These are phyloP conservation scores for Auxenochlorella pyrenoidosa DNA, from an alignment of 139 green algal species.

Conservation along the genomic window DNA sequence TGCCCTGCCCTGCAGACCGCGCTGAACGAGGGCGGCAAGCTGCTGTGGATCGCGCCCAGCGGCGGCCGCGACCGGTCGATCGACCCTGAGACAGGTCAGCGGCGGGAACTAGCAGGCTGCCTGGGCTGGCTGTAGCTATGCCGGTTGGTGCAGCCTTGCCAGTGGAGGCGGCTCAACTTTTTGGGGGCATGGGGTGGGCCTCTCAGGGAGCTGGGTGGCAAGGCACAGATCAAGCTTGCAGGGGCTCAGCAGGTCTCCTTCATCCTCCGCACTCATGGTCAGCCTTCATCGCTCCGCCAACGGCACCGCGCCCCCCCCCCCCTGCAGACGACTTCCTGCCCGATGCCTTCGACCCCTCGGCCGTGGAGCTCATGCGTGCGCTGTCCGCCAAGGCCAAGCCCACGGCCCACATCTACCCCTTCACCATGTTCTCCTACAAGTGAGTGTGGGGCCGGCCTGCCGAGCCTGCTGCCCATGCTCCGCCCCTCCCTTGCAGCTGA, in stretches of 20 bases:
- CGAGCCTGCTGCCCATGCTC: no score
- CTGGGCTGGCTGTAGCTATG: no score
- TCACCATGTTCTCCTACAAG: slow-evolving; percentile 89
- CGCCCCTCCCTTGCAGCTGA: no score
- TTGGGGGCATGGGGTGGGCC: no score
- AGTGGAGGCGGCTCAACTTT: no score
- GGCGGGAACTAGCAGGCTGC: background rate
- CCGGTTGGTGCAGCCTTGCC: no score
- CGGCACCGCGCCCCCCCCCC: no score
- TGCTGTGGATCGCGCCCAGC: slow-evolving; percentile 95
- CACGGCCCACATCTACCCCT: slow-evolving; percentile 88
- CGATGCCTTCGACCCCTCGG: slow-evolving; percentile 83
- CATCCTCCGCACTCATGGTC: no score
- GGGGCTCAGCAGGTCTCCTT: no score
- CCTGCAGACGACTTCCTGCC: slow-evolving; percentile 69
- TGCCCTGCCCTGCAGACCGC: slow-evolving; percentile 23
- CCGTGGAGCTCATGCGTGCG: slow-evolving; percentile 94
- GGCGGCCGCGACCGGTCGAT: slow-evolving; percentile 90
- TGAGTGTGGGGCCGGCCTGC: background rate
- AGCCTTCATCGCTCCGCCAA: no score
- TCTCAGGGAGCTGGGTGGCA: no score
- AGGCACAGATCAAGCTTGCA: no score
- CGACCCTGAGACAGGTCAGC: slow-evolving; percentile 36
- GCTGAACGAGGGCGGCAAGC: slow-evolving; percentile 79
- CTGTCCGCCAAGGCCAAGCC: slow-evolving; percentile 74